Conservation (phyloP, 805 yeast species). For the Candida methanosorbosa region DNA sequence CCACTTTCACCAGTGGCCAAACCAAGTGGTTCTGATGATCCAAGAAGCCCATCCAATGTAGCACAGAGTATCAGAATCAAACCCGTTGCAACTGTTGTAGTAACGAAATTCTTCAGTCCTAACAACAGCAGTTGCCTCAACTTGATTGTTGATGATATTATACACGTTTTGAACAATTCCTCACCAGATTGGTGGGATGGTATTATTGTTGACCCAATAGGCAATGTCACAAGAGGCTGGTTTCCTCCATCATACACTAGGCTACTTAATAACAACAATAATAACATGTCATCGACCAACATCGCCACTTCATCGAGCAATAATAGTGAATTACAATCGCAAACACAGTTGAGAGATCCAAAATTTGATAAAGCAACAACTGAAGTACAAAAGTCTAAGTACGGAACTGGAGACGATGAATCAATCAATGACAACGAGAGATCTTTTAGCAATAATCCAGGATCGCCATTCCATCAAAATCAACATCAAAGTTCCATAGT, state of each 20-base stretch:
- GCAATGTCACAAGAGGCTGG: slow-evolving; percentile 65
- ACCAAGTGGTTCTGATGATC: no score
- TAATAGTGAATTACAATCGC: slow-evolving; percentile 12
- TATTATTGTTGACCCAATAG: slow-evolving; percentile 29
- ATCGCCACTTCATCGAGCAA: not conserved
- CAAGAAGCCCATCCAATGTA: no score
- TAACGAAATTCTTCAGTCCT: slow-evolving; percentile 45
- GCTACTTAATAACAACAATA: slow-evolving; percentile 2
- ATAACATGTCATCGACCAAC: no score
- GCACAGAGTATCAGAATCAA: slow-evolving; percentile 11
- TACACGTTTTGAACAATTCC: slow-evolving; percentile 58
- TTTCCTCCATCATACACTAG: slow-evolving; percentile 63
- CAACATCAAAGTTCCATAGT: slow-evolving; percentile 2
- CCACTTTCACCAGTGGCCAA: no score
- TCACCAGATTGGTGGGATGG: slow-evolving; percentile 90
- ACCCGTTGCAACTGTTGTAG: slow-evolving; percentile 51
- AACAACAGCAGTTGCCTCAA: slow-evolving; percentile 40
- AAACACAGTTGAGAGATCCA: slow-evolving; percentile 17
- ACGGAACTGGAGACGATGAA: not conserved
- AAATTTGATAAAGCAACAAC: slow-evolving; percentile 5
- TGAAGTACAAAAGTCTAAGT: not conserved
- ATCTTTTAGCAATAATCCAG: no score
- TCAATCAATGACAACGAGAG: not conserved
- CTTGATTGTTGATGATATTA: slow-evolving; percentile 55
- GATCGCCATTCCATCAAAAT: no score